Percentiles rank a stretch among this genome's conserved stretches.
These are phyloP conservation scores for Globisporangium acanthophoron DNA, from an alignment of 352 stramenopile species.

Conservation along the genomic window DNA sequence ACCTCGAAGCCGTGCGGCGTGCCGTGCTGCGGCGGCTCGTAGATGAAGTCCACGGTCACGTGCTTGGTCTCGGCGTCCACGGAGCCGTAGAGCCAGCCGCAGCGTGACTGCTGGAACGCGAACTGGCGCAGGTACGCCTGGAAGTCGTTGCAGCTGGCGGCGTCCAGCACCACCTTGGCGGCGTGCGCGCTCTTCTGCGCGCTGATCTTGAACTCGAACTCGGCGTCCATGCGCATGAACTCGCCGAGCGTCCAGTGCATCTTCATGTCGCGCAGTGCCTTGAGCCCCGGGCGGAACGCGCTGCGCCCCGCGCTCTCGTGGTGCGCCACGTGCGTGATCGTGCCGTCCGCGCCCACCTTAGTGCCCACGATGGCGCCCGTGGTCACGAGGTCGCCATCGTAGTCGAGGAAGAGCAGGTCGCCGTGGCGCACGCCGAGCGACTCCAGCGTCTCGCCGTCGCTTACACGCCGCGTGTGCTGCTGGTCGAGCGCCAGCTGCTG, in stretches of 20 bases:
- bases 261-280: conserved; percentile 97
- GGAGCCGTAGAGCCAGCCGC: conserved; percentile 93
- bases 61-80: conserved; percentile 82
- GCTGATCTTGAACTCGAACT: conserved; percentile 97
- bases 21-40: conserved; percentile 93
- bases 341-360: conserved; percentile 80
- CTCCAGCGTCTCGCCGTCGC: conserved; percentile 50
- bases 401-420: conserved; percentile 78
- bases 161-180: conserved; percentile 84
- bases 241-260: conserved; percentile 98
- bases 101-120: conserved; percentile 92
- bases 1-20: conserved; percentile 89
- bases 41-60: conserved; percentile 94
- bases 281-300: conserved; percentile 93
- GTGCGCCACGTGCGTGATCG: conserved; percentile 72
- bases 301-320: conserved; percentile 71
- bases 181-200: conserved; percentile 88
- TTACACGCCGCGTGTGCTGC: conserved; percentile 24
- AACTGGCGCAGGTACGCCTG: conserved; percentile 88
- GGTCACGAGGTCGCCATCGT: conserved; percentile 59
- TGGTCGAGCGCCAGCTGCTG: conserved; percentile 62
- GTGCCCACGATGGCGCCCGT: conserved; percentile 42
- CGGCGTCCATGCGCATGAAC: conserved; percentile 96
- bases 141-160: conserved; percentile 86
- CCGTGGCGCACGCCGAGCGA: conserved; percentile 61